Base-by-base conservation (phyloP, 177 flowering plant genomes). In the Tripterygium wilfordii region DNA sequence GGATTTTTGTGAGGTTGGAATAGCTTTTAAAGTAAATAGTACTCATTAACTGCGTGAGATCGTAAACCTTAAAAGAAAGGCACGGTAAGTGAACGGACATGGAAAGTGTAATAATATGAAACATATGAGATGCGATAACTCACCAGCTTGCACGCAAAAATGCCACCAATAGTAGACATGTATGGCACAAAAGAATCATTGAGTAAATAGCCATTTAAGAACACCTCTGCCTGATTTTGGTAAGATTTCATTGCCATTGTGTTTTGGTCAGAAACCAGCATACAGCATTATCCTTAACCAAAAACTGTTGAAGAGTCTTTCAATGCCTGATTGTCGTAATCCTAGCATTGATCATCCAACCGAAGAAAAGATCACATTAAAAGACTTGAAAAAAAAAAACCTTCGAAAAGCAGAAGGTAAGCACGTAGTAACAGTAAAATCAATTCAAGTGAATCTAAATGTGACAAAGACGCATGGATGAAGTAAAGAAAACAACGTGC, bases 131-230 rank as follows among this genome's bases (percentile, higher is more conserved):
- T n/a, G n/a, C n/a, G 30, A 35, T 15, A 43, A 42, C 55, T 24
- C 66, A 83, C 95, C 88, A 79, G 40, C 59, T 87, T 87, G 83
- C 87, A 74, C 21, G 74, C 62, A 9, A 84, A 45, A 18, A 78
- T 53, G 48, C 96, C 82, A 32, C 65, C 67, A 39, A 80, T 53
- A 39, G 84, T 57, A 6, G 96, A 78, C 25, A 81, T 71, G 58
- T 79, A 87, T 8, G 87, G 89, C 3, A 87, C 57, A 19, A 76
- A 57, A 26, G 83, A 68, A 68, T 79, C 82, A 18, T 82, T 69
- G 23, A 83, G 67, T 31, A 83, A 25, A 64, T 76, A 76, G 45
- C 71, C 60, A 62, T 63, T 79, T 17, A 87, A 66, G 43, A 87
- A 62, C 49, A 45, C 27, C 59, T 57, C 74, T 17, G 91, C 88